Percentiles rank a stretch among this genome's conserved stretches.
These are phyloP conservation scores for Fulvia fulva DNA, from an alignment of 2,329 filamentous ascomycete genomes.

Conservation along the genomic window DNA sequence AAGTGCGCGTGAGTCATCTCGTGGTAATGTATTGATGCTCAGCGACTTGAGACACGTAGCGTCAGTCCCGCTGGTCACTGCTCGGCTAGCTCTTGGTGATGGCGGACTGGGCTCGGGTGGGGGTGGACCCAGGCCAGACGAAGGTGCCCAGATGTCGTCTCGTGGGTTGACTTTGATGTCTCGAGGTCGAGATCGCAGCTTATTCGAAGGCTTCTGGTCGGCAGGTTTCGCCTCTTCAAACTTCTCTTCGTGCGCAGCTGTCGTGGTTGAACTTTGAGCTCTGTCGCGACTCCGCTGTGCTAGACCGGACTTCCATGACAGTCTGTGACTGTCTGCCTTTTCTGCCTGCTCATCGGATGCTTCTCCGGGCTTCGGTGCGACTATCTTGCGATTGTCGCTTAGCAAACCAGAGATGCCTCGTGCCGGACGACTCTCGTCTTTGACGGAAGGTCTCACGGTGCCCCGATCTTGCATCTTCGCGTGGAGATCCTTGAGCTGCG, in stretches of 20 bases:
- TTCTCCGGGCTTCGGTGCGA: not conserved
- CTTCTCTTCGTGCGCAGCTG: not conserved
- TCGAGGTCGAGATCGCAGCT: constrained; percentile 7
- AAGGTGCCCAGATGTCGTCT: constrained; percentile 28
- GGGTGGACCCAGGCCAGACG: constrained; percentile 13
- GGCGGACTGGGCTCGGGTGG: constrained; percentile 8
- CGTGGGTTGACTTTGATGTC: constrained; percentile 5
- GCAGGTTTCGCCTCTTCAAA: not conserved
- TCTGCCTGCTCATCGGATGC: not conserved
- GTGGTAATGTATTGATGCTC: constrained; percentile 25
- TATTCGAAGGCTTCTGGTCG: not conserved
- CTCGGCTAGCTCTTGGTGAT: constrained; percentile 17
- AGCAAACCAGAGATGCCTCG: not conserved
- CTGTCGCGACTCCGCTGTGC: not conserved
- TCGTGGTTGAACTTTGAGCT: not conserved
- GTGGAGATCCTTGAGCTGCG: constrained; percentile 50
- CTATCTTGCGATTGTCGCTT: not conserved
- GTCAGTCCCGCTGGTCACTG: constrained; percentile 24
- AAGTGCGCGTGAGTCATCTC: constrained; percentile 9
- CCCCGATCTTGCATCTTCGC: constrained; percentile 21
- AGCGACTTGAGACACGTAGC: constrained; percentile 28
- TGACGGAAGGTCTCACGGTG: constrained; percentile 4
- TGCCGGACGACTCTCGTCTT: constrained; percentile 9
- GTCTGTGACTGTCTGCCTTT: not conserved
- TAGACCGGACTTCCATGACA: constrained; percentile 1